Base-by-base conservation (phyloP, 169 alveolate species). In the Theileria orientalis region DNA sequence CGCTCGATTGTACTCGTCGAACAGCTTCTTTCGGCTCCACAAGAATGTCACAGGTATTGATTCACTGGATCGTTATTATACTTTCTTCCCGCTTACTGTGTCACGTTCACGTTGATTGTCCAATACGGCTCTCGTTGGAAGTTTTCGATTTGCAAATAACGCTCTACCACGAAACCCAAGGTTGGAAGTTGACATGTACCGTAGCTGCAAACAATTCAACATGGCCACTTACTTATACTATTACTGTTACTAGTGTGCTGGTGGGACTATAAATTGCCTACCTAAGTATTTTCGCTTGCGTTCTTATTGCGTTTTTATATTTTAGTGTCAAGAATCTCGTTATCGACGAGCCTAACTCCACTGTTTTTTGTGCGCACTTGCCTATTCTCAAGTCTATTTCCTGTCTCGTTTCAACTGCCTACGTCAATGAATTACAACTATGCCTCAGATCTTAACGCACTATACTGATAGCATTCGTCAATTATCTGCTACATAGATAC, bases 141-240 rank as follows among this genome's bases (percentile, higher is more conserved):
- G 62, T 92, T 89, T 69, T 94, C 87, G 13, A 96, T 95, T 74
- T 94, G 93, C 63, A 91, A 69, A 51, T 84, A 94, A 85, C 99
- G 91, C 49, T 96, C 95, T n/a, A 97, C 99, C 16, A 98, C 96
- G 78, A 98, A 97, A 11, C 99, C 99, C 40, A 98, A 90, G 16
- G 99, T 98, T 3, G 99, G 99, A 62, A 97, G 92, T 86, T 98
- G 98, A 75, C 99, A 98, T 1, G 99, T 99, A 3, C 99, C 99
- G 84, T 96, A 98, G 76, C 99, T 94, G 14, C 69, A 76, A 73
- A 82, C 87, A 19, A 73, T 83, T 47, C 2, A 51, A 1, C 1
- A 40, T 25, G n/a, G 19, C 19, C 25, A 32, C 76, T 35, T 2
- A n/a, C n/a, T n/a, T n/a, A n/a, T n/a, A n/a, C n/a, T n/a, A n/a